Conservation (phyloP, 2,329 filamentous ascomycete genomes). For the Aspergillus tubingensis region DNA sequence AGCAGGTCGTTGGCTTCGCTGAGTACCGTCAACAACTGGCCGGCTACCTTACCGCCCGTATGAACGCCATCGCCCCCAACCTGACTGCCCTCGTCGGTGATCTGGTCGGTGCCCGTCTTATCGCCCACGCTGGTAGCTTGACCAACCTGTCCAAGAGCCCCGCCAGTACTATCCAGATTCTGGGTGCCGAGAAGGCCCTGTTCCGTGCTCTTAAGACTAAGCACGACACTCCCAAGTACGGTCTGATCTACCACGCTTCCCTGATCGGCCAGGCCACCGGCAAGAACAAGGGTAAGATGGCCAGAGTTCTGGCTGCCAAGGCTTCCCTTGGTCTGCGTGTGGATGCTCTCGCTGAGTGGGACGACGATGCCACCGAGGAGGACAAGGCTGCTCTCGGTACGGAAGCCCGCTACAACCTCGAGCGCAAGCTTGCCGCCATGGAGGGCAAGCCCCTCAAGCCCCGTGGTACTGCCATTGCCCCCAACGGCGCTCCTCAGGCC, state of each 20-base stretch:
- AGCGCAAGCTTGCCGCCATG: constrained; percentile 57
- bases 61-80: constrained; percentile 96
- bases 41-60: constrained; percentile 85
- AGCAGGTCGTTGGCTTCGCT: constrained; percentile 89
- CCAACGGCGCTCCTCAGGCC: constrained; percentile 67
- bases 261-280: constrained; percentile 95
- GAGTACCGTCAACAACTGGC: constrained; percentile 87
- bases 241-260: constrained; percentile 88
- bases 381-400: constrained; percentile 82
- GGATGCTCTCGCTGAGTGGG: constrained; percentile 81
- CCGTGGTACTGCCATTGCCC: constrained; percentile 72
- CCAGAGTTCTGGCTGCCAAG: constrained; percentile 92
- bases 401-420: constrained; percentile 51
- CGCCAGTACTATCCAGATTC: constrained; percentile 94
- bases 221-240: constrained; percentile 98
- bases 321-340: constrained; percentile 89
- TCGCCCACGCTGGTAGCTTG: constrained; percentile 90
- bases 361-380: constrained; percentile 79
- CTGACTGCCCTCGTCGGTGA: constrained; percentile 90
- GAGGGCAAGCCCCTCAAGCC: constrained; percentile 88
- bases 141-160: constrained; percentile 94
- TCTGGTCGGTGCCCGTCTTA: constrained; percentile 89
- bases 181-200: constrained; percentile 96
- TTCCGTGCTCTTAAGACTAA: constrained; percentile 99
- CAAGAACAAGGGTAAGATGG: constrained; percentile 99